Percentiles rank a stretch among this genome's conserved stretches.
Evolutionary conservation across 1,284 basidiomycete species (phyloP).

Genomic region (Mycena sp.): DNA sequence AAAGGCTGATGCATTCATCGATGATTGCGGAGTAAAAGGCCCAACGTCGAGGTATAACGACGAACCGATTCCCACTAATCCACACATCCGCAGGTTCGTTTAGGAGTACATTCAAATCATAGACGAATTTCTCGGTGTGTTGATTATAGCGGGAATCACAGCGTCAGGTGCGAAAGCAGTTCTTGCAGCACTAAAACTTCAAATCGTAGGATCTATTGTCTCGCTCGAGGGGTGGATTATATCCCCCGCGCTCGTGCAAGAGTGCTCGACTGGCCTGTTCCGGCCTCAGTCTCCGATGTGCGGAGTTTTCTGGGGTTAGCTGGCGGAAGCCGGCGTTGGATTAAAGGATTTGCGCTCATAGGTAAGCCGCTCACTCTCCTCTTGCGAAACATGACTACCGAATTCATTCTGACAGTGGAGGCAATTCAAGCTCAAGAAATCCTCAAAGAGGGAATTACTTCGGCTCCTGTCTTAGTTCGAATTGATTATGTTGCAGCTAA

Average conservation of each 20-base stretch:
- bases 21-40: slow-evolving; percentile 42
- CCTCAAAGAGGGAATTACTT: slow-evolving; percentile 36
- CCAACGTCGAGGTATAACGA: slow-evolving; percentile 36
- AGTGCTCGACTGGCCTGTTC: slow-evolving; percentile 42
- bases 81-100: slow-evolving; percentile 33
- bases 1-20: no score
- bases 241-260: no score
- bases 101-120: slow-evolving; percentile 37
- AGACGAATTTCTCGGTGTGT: slow-evolving; percentile 33
- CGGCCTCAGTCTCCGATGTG: slow-evolving; percentile 39
- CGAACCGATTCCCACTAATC: slow-evolving; percentile 19
- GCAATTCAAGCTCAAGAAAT: slow-evolving; percentile 33
- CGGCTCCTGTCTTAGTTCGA: slow-evolving; percentile 36
- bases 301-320: slow-evolving; percentile 44
- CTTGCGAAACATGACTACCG: slow-evolving; percentile 16
- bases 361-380: slow-evolving; percentile 41
- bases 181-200: no score
- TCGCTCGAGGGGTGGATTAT: no score
- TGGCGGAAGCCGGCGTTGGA: slow-evolving; percentile 42
- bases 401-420: slow-evolving; percentile 34
- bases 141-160: no score
- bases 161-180: no score
- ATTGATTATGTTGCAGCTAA: slow-evolving; percentile 41
- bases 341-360: slow-evolving; percentile 41
- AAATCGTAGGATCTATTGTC: no score